Percentiles rank a stretch among this genome's conserved stretches.
Evolutionary conservation across 192 early-diverging fungal genomes (phyloP).

Genomic region (Linnemannia schmuckeri): DNA sequence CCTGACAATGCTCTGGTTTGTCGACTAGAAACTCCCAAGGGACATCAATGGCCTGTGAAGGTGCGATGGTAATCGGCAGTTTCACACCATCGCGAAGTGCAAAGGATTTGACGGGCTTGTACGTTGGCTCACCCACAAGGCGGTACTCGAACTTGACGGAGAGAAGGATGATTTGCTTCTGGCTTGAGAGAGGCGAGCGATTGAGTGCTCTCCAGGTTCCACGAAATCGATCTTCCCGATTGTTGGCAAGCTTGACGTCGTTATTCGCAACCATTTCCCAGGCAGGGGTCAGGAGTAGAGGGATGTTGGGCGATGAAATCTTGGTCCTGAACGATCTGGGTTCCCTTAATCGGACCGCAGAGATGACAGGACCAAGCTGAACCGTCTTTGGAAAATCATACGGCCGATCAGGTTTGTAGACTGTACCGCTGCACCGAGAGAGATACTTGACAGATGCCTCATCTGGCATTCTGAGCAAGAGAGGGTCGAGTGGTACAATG

Average conservation of each 20-base stretch:
- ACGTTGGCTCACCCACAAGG: constrained; percentile 49
- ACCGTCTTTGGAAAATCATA: constrained; percentile 51
- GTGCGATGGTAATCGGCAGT: constrained; percentile 37
- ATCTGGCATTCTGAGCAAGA: constrained; percentile 18
- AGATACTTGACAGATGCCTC: background rate
- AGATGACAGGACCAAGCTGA: constrained; percentile 25
- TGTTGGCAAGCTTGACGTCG: background rate
- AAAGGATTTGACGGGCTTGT: constrained; percentile 28
- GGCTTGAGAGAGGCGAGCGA: background rate
- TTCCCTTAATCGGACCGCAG: background rate
- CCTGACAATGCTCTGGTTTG: constrained; percentile 30
- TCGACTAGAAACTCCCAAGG: constrained; percentile 36
- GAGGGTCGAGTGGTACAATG: constrained; percentile 27
- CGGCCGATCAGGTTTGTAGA: constrained; percentile 35
- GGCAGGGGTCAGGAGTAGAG: background rate
- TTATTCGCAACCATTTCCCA: constrained; percentile 20
- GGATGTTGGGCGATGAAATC: background rate
- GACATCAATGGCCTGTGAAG: constrained; percentile 35
- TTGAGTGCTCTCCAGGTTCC: constrained; percentile 20
- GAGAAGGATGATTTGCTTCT: constrained; percentile 9
- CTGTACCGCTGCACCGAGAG: constrained; percentile 2
- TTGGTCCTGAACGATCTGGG: constrained; percentile 14
- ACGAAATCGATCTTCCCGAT: constrained; percentile 7
- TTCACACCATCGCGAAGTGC: constrained; percentile 17
- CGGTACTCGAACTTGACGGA: constrained; percentile 47